Conservation (phyloP, 139 green algal species). For the Chlorella ohadii region DNA sequence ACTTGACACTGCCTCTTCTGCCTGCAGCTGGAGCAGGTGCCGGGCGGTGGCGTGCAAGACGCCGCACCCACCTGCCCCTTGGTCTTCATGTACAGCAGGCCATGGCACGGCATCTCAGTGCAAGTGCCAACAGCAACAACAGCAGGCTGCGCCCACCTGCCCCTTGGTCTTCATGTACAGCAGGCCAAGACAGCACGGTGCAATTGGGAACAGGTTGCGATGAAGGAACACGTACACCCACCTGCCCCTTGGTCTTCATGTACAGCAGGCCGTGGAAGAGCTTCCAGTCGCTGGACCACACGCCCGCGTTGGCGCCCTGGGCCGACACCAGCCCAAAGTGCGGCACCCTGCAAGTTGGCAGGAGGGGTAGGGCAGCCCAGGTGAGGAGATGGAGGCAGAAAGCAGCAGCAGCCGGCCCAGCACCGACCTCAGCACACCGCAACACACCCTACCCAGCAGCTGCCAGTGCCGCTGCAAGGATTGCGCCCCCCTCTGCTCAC, state of each 20-base stretch:
- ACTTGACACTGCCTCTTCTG: neutral
- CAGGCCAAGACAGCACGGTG: no score
- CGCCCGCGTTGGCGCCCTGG: conserved; percentile 31
- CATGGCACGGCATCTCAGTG: no score
- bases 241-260: conserved; percentile 40
- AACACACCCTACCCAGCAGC: no score
- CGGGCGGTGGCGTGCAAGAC: no score
- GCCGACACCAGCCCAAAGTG: conserved; percentile 46
- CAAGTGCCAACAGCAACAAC: no score
- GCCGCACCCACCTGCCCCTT: neutral
- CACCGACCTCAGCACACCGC: no score
- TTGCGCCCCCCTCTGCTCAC: no score
- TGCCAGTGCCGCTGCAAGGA: no score
- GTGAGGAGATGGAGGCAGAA: no score
- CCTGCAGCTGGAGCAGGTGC: no score
- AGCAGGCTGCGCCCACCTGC: neutral
- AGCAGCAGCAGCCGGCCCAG: no score
- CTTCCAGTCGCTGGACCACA: conserved; percentile 37
- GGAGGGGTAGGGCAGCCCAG: no score
- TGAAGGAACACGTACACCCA: neutral
- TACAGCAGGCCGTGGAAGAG: conserved; percentile 48
- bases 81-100: neutral
- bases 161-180: conserved; percentile 48
- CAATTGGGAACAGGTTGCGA: neutral
- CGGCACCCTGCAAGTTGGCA: conserved; percentile 21